Percentiles rank a stretch among this genome's conserved stretches.
Conservation (phyloP, 257 asterid genomes). For the Solanum clarkiae region DNA sequence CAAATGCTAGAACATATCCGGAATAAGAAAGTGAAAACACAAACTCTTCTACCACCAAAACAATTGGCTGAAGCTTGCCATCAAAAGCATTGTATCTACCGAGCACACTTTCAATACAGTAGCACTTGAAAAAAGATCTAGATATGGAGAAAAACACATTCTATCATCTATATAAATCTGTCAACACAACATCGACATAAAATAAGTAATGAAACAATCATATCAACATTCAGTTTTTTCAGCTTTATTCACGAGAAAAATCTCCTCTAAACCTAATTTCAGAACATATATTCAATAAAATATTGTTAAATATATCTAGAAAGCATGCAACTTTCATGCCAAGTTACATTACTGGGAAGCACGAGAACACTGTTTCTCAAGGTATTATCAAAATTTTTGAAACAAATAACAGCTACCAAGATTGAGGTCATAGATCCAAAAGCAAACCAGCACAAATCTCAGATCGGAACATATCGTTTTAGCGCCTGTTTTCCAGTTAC, state of each 20-base stretch:
- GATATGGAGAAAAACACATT: background rate
- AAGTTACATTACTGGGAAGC: background rate
- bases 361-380: background rate
- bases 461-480: conserved; percentile 42
- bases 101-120: background rate
- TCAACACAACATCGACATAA: background rate
- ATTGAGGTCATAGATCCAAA: background rate
- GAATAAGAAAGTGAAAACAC: background rate
- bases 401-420: conserved; percentile 5
- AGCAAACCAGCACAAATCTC: background rate
- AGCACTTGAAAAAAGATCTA: background rate
- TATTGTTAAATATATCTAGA: conserved; percentile 1
- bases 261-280: background rate
- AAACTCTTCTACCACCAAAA: background rate
- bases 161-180: background rate
- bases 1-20: background rate
- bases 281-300: background rate
- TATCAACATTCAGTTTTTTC: background rate
- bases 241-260: background rate
- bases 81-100: background rate
- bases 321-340: conserved; percentile 9
- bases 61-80: background rate
- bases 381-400: conserved; percentile 18
- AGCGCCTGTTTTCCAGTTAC: conserved; percentile 34
- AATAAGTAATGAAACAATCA: background rate